These are phyloP conservation scores for Ophiobolus disseminans DNA, from an alignment of 2,329 filamentous ascomycete species.

Conservation along the genomic window DNA sequence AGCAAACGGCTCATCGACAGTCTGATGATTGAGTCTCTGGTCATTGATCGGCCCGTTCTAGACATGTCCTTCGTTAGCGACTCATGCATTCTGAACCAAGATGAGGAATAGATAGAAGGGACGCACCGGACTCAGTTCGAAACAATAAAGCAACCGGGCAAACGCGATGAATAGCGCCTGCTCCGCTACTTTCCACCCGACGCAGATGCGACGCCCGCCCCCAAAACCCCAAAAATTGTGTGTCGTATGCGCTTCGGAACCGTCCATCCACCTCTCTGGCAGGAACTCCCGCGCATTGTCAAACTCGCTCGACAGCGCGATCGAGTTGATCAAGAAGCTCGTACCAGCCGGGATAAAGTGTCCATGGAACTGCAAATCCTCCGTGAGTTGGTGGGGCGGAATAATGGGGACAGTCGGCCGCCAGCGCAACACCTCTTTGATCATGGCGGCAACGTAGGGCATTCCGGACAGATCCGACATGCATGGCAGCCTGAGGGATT, in stretches of 20 bases:
- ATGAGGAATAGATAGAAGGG: not conserved
- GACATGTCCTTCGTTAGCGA: not conserved
- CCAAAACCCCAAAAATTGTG: slow-evolving; percentile 49
- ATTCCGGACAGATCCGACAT: slow-evolving; percentile 31
- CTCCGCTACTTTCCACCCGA: slow-evolving; percentile 43
- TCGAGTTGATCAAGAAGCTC: slow-evolving; percentile 42
- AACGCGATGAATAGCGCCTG: slow-evolving; percentile 41
- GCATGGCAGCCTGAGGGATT: slow-evolving; percentile 20
- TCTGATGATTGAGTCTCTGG: slow-evolving; percentile 25
- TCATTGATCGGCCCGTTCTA: slow-evolving; percentile 26
- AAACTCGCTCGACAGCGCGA: slow-evolving; percentile 40
- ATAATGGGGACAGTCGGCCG: slow-evolving; percentile 36
- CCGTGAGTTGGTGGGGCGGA: slow-evolving; percentile 29
- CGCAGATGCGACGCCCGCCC: slow-evolving; percentile 44
- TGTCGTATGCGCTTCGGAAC: slow-evolving; percentile 31
- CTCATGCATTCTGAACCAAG: not conserved
- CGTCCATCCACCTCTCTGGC: slow-evolving; percentile 50
- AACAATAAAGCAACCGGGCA: slow-evolving; percentile 39
- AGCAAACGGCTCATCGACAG: slow-evolving; percentile 36
- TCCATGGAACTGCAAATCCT: slow-evolving; percentile 38
- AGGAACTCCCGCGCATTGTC: slow-evolving; percentile 40
- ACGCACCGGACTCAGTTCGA: slow-evolving; percentile 27
- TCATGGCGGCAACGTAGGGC: slow-evolving; percentile 33
- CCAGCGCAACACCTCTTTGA: slow-evolving; percentile 42
- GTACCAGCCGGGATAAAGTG: slow-evolving; percentile 39